These are phyloP conservation scores for Trametes cubensis DNA, from an alignment of 768 basidiomycete genomes.

Conservation along the genomic window DNA sequence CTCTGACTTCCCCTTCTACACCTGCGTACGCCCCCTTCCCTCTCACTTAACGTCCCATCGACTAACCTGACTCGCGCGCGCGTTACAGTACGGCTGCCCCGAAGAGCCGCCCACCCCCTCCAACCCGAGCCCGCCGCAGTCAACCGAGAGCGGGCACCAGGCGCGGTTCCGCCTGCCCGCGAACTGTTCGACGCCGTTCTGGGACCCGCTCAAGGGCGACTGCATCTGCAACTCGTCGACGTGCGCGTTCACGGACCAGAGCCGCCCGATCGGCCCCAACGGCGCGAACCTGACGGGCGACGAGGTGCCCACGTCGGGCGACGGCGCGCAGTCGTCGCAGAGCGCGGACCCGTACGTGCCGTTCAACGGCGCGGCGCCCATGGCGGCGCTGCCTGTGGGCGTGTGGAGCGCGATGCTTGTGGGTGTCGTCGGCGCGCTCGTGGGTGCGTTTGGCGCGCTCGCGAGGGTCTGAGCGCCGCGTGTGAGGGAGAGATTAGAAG, in stretches of 20 bases:
- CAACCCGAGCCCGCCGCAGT: slow-evolving; percentile 70
- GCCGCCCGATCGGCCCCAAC: slow-evolving; percentile 71
- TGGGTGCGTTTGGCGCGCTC: slow-evolving; percentile 35
- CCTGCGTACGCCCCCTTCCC: slow-evolving; percentile 57
- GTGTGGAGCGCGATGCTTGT: slow-evolving; percentile 39
- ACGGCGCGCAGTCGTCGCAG: slow-evolving; percentile 29
- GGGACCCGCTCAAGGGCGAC: slow-evolving; percentile 70
- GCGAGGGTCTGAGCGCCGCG: slow-evolving; percentile 22
- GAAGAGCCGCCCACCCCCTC: slow-evolving; percentile 49
- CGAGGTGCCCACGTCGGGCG: slow-evolving; percentile 44
- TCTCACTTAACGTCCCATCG: background rate
- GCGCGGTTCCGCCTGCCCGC: slow-evolving; percentile 51
- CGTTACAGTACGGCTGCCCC: slow-evolving; percentile 73
- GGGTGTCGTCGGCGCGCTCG: slow-evolving; percentile 40
- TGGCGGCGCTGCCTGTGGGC: slow-evolving; percentile 28
- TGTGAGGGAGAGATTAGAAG: no score
- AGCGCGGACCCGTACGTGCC: slow-evolving; percentile 45
- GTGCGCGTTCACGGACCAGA: slow-evolving; percentile 66
- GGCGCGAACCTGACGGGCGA: slow-evolving; percentile 72
- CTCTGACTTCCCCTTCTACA: slow-evolving; percentile 77
- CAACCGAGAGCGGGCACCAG: slow-evolving; percentile 41
- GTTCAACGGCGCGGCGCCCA: slow-evolving; percentile 45
- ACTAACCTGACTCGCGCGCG: background rate
- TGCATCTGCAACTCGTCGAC: slow-evolving; percentile 61
- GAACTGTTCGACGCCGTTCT: slow-evolving; percentile 79